A percentile compares a stretch with the other conserved stretches of the same genome.
Conservation (phyloP, 2,329 filamentous ascomycete genomes). For the Xylaria multiplex region DNA sequence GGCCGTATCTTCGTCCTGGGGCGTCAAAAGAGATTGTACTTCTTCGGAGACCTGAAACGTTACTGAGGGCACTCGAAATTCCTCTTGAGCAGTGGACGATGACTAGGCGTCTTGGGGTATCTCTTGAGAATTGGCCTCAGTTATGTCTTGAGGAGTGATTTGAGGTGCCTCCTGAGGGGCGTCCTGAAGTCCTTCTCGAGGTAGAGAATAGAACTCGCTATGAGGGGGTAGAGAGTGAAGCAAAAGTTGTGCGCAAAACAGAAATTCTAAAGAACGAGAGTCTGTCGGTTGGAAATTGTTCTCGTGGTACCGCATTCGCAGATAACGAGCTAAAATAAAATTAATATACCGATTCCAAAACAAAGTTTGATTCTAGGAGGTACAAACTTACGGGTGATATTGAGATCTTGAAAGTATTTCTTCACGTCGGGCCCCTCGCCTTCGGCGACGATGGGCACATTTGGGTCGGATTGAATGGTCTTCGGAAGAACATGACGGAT, state of each 20-base stretch:
- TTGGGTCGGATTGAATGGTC: constrained; percentile 55
- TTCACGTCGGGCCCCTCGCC: constrained; percentile 58
- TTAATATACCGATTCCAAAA: constrained; percentile 9
- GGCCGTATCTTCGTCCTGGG: not conserved
- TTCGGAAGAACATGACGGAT: constrained; percentile 69
- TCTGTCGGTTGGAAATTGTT: constrained; percentile 62
- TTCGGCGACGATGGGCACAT: constrained; percentile 61
- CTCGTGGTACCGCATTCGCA: constrained; percentile 60
- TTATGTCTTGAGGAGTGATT: constrained; percentile 14
- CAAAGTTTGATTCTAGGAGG: constrained; percentile 9
- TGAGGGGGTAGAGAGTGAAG: constrained; percentile 42
- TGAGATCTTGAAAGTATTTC: constrained; percentile 65
- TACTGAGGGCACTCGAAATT: not conserved
- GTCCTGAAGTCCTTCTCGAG: constrained; percentile 13
- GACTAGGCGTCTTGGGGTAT: constrained; percentile 35
- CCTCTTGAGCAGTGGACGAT: constrained; percentile 31
- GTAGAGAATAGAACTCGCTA: constrained; percentile 10
- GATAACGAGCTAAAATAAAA: constrained; percentile 50
- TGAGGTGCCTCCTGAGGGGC: constrained; percentile 15
- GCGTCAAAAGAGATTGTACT: not conserved
- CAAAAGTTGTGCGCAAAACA: constrained; percentile 57
- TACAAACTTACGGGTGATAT: constrained; percentile 65
- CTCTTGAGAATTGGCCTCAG: constrained; percentile 32
- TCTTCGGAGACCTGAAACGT: constrained; percentile 1
- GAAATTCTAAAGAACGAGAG: constrained; percentile 58